These are phyloP conservation scores for Rehmannia glutinosa DNA, from an alignment of 257 asterid species.

Conservation along the genomic window DNA sequence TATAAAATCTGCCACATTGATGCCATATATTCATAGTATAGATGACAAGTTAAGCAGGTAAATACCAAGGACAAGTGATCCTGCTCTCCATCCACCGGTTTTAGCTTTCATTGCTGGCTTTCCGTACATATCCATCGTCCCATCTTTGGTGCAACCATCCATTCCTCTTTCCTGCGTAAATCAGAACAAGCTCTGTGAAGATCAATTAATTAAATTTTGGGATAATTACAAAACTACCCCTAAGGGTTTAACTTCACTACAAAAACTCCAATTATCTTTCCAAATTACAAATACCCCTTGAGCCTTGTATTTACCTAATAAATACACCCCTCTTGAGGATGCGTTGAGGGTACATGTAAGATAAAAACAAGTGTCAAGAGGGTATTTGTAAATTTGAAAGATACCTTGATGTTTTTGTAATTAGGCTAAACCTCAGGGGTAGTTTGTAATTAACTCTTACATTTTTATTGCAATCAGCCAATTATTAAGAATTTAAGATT, in stretches of 20 bases:
- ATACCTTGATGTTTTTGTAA: too few species aligned
- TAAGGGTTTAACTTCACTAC: too few species aligned
- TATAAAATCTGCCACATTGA: too few species aligned
- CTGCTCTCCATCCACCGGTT: slow-evolving; percentile 89
- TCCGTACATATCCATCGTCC: slow-evolving; percentile 45
- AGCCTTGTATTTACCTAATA: too few species aligned
- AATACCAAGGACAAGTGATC: slow-evolving; percentile 59
- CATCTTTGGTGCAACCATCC: slow-evolving; percentile 57
- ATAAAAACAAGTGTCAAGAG: background rate
- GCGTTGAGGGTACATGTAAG: too few species aligned
- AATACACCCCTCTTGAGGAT: too few species aligned
- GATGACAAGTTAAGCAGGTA: background rate
- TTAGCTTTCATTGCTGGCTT: slow-evolving; percentile 54
- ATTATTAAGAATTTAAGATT: background rate
- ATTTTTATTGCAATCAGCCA: background rate
- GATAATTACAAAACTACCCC: too few species aligned
- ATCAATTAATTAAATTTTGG: background rate
- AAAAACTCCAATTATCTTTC: too few species aligned
- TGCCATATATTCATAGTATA: background rate
- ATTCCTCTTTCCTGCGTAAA: slow-evolving; percentile 56
- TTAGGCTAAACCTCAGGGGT: too few species aligned
- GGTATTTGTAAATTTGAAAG: background rate
- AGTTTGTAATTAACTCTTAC: too few species aligned
- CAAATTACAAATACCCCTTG: too few species aligned
- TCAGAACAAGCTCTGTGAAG: background rate